Percentiles rank a stretch among this genome's conserved stretches.
These are phyloP conservation scores for Crataegus laevigata DNA, from an alignment of 306 rosid species.

Conservation along the genomic window DNA sequence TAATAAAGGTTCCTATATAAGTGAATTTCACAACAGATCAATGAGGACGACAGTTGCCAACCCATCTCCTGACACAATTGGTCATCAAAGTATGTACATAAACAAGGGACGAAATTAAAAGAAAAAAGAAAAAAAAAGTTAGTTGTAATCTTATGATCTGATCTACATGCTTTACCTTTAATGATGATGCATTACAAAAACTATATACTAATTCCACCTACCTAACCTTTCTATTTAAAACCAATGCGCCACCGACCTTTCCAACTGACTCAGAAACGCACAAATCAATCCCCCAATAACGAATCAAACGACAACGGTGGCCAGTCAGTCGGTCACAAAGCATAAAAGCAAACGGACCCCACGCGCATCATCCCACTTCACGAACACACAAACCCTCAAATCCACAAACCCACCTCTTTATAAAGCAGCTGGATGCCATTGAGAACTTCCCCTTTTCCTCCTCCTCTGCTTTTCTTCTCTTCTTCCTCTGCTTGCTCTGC, in stretches of 20 bases:
- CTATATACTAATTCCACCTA: not conserved
- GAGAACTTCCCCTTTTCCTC: constrained; percentile 42
- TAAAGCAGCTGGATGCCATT: constrained; percentile 26
- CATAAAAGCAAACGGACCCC: not conserved
- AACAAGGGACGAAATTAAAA: not conserved
- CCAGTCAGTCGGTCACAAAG: constrained; percentile 21
- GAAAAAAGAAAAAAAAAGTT: not conserved
- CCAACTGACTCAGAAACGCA: constrained; percentile 12
- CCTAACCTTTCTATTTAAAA: not conserved
- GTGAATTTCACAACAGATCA: not conserved
- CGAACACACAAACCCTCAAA: not conserved
- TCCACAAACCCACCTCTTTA: constrained; percentile 26
- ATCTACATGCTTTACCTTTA: constrained; percentile 10
- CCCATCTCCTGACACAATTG: not conserved
- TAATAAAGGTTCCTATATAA: no score
- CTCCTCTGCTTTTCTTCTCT: not conserved
- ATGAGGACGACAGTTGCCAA: not conserved
- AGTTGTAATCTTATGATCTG: not conserved
- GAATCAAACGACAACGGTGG: constrained; percentile 17
- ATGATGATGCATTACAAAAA: not conserved
- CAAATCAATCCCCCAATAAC: constrained; percentile 8
- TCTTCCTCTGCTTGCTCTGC: not conserved
- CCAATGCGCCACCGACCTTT: constrained; percentile 18
- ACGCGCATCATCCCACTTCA: not conserved
- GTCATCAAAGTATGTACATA: not conserved